Evolutionary conservation across 2,329 filamentous ascomycete species (phyloP).

Genomic region (Colletotrichum scovillei): DNA sequence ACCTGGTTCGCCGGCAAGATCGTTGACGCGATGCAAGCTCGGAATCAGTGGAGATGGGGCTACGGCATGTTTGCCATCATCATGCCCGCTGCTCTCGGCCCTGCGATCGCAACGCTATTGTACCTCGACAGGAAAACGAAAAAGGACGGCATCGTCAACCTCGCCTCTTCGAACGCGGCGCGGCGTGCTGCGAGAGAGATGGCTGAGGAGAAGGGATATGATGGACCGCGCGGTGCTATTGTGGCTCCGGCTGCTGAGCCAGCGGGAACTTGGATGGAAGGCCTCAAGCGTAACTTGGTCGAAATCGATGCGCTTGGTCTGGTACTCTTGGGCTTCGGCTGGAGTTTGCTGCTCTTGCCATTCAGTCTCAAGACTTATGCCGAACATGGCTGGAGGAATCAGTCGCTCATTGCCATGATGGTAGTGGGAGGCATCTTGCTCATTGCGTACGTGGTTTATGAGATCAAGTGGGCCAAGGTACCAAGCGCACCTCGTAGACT

Average conservation of each 20-base stretch:
- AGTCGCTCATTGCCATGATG: conserved; percentile 57
- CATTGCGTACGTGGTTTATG: conserved; percentile 58
- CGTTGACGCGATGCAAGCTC: conserved; percentile 52
- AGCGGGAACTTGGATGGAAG: conserved; percentile 7
- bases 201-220: conserved; percentile 34
- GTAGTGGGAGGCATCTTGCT: conserved; percentile 56
- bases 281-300: conserved; percentile 43
- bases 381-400: conserved; percentile 54
- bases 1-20: conserved; percentile 73
- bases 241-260: conserved; percentile 15
- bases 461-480: conserved; percentile 46
- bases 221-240: conserved; percentile 37
- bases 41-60: conserved; percentile 49
- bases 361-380: conserved; percentile 53
- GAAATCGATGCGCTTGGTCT: conserved; percentile 51
- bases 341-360: conserved; percentile 64
- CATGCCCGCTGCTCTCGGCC: conserved; percentile 63
- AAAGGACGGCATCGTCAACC: conserved; percentile 49
- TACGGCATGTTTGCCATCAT: conserved; percentile 68
- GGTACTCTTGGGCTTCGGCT: conserved; percentile 58
- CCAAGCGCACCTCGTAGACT: conserved; percentile 29
- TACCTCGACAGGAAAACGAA: conserved; percentile 62
- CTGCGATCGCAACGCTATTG: conserved; percentile 58
- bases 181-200: conserved; percentile 39
- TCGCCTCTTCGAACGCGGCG: conserved; percentile 37